Evolutionary conservation across 306 rosid species (phyloP).

Genomic region (Citrullus mucosospermus): DNA sequence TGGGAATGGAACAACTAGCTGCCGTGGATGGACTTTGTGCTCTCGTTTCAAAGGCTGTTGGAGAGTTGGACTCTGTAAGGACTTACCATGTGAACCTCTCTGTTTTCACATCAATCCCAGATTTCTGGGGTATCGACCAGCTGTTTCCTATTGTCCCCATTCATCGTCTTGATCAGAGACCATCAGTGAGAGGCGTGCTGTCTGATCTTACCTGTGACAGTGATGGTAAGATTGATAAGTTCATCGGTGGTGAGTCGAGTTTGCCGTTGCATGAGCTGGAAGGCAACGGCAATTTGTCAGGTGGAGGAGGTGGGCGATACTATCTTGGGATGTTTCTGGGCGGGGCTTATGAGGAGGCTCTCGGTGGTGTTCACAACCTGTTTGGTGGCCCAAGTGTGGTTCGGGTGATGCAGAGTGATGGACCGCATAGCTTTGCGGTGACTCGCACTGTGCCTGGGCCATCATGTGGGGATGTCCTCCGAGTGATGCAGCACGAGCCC

Average conservation of each 20-base stretch:
- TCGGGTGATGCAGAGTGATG: constrained; percentile 83
- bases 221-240: constrained; percentile 85
- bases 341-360: constrained; percentile 99
- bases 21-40: constrained; percentile 75
- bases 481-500: constrained; percentile 96
- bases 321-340: constrained; percentile 97
- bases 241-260: constrained; percentile 68
- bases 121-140: constrained; percentile 76
- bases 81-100: constrained; percentile 76
- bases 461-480: constrained; percentile 74
- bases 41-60: constrained; percentile 51
- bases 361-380: constrained; percentile 90
- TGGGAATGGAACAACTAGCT: constrained; percentile 76
- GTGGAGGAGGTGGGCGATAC: constrained; percentile 36
- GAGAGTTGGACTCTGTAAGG: constrained; percentile 35
- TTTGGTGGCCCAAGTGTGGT: constrained; percentile 87
- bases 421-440: constrained; percentile 87
- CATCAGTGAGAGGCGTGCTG: constrained; percentile 42
- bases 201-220: constrained; percentile 95
- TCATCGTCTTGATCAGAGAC: constrained; percentile 77
- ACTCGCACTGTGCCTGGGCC: constrained; percentile 69
- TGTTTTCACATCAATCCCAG: constrained; percentile 77
- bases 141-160: constrained; percentile 73
- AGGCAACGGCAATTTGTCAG: constrained; percentile 19
- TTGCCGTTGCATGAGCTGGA: constrained; percentile 73